Percentiles rank a stretch among this genome's conserved stretches.
Evolutionary conservation across 352 stramenopile species (phyloP).

Genomic region (Saprolegnia parasitica): DNA sequence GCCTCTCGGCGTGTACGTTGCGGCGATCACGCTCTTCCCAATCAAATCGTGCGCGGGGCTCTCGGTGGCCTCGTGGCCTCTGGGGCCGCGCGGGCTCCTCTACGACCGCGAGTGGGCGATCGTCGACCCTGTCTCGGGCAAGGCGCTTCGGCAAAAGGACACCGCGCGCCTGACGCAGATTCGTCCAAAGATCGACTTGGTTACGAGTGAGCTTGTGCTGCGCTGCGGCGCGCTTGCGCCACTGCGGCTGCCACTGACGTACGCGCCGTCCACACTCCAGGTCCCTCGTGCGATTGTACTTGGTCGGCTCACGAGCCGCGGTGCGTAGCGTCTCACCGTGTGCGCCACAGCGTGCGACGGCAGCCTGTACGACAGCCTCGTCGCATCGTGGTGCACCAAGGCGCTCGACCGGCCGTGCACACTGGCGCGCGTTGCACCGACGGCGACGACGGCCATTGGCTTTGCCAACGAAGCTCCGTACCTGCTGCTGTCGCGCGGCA

Average conservation of each 20-base stretch:
- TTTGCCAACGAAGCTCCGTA: constrained; percentile 75
- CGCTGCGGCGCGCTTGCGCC: constrained; percentile 26
- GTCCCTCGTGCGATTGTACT: background rate
- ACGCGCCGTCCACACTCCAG: constrained; percentile 12
- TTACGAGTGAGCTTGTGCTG: constrained; percentile 52
- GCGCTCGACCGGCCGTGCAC: constrained; percentile 55
- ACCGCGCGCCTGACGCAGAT: constrained; percentile 57
- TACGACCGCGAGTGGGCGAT: constrained; percentile 77
- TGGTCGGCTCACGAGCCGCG: background rate
- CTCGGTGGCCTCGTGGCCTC: constrained; percentile 48
- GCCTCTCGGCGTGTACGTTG: constrained; percentile 31
- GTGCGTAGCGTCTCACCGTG: background rate
- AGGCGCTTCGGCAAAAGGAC: constrained; percentile 55
- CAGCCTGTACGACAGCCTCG: constrained; percentile 42
- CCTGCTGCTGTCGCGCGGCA: constrained; percentile 54
- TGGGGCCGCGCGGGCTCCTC: constrained; percentile 52
- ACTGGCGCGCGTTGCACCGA: constrained; percentile 54
- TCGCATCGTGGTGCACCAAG: constrained; percentile 60
- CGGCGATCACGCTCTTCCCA: constrained; percentile 60
- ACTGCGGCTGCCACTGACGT: background rate
- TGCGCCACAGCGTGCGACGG: constrained; percentile 54
- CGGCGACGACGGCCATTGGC: constrained; percentile 37
- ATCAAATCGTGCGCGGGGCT: constrained; percentile 76
- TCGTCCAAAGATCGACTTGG: constrained; percentile 53
- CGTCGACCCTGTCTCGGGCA: constrained; percentile 45